phyloP scores from a whole-genome alignment of 2,329 filamentous ascomycete genomes.

The Kalaharituber pfeilii region DNA sequence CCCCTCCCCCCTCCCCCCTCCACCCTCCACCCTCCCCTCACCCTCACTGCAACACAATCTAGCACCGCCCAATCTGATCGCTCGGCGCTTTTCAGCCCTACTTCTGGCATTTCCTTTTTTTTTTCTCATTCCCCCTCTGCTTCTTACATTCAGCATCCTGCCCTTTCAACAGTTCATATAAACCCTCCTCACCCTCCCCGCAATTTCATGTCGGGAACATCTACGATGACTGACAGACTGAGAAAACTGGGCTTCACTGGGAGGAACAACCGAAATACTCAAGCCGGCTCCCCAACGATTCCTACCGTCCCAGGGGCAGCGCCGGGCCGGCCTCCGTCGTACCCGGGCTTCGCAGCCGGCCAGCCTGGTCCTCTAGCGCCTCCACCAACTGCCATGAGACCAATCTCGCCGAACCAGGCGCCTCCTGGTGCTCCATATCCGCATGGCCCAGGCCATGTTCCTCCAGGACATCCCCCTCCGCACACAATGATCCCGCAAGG shows the following conservation, averaged over 20 bases:
- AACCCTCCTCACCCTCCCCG: not conserved
- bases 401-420: not conserved
- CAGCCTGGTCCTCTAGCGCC: not conserved
- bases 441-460: not conserved
- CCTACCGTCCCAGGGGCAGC: not conserved
- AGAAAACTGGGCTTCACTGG: not conserved
- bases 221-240: not conserved
- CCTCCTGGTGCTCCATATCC: not conserved
- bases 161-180: not conserved
- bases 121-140: not conserved
- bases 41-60: not conserved
- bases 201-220: not conserved
- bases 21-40: not conserved
- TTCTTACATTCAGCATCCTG: not conserved
- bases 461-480: not conserved
- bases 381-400: not conserved
- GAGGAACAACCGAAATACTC: not conserved
- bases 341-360: not conserved
- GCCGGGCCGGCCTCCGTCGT: not conserved
- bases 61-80: not conserved
- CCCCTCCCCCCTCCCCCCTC: not conserved
- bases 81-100: conserved; percentile 1
- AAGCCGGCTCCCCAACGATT: not conserved
- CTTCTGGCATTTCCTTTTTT: not conserved
- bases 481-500: not conserved